phyloP scores from a whole-genome alignment of 2,329 filamentous ascomycete genomes.

The Colletotrichum coccodes region DNA sequence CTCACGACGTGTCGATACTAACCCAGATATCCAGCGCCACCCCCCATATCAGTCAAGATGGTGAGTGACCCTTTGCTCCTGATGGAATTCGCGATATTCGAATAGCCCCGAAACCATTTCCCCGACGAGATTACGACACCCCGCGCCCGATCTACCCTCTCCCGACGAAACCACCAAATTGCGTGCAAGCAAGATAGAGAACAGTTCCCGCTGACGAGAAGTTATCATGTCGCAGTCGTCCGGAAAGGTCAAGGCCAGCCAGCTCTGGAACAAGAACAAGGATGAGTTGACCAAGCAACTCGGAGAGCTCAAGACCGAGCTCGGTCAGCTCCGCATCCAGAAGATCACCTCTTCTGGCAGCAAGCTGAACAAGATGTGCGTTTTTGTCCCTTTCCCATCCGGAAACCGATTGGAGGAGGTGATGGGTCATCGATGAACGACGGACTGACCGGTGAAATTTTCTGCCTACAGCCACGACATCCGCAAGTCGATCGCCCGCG shows the following conservation, averaged over 20 bases:
- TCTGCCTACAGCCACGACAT: conserved; percentile 82
- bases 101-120: conserved; percentile 8
- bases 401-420: conserved; percentile 29
- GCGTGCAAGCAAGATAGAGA: background rate
- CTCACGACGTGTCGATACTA: conserved; percentile 33
- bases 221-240: conserved; percentile 49
- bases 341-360: conserved; percentile 96
- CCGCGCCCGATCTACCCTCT: conserved; percentile 7
- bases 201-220: conserved; percentile 31
- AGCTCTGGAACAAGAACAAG: conserved; percentile 99
- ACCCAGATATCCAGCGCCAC: conserved; percentile 34
- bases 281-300: conserved; percentile 97
- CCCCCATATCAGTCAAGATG: conserved; percentile 34
- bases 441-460: conserved; percentile 26
- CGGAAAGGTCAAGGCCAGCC: conserved; percentile 88
- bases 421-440: conserved; percentile 12
- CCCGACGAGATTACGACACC: conserved; percentile 18
- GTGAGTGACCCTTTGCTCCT: conserved; percentile 29
- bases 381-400: conserved; percentile 33
- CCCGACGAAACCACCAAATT: conserved; percentile 16
- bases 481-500: conserved; percentile 98
- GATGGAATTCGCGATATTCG: conserved; percentile 18
- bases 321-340: conserved; percentile 96
- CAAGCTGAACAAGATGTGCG: conserved; percentile 98
- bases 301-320: conserved; percentile 94